Percentiles rank a stretch among this genome's conserved stretches.
Evolutionary conservation across 306 rosid species (phyloP).

Genomic region (Ochetophila trinervis): DNA sequence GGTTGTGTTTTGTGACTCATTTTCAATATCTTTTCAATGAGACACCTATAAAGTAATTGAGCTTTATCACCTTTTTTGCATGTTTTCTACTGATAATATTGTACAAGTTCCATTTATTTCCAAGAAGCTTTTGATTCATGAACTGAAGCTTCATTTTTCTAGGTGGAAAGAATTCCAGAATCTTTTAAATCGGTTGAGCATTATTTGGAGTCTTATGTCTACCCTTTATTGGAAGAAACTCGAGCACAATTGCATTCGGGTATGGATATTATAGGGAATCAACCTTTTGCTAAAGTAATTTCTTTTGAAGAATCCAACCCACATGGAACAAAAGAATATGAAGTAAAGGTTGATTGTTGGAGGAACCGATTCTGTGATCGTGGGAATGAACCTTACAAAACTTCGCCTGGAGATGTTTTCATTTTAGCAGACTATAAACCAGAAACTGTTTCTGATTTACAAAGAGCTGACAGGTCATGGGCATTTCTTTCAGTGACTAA

Average conservation of each 20-base stretch:
- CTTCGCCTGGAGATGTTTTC: constrained; percentile 62
- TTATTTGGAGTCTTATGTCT: constrained; percentile 41
- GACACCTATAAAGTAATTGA: neutral
- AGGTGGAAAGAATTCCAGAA: constrained; percentile 52
- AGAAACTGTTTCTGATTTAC: constrained; percentile 42
- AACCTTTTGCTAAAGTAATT: constrained; percentile 52
- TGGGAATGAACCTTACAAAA: constrained; percentile 59
- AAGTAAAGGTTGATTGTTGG: constrained; percentile 43
- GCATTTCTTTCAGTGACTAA: constrained; percentile 37
- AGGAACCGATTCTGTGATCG: constrained; percentile 37
- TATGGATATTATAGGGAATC: constrained; percentile 44
- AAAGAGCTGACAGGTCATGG: constrained; percentile 51
- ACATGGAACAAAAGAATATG: constrained; percentile 21
- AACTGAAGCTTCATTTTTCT: neutral
- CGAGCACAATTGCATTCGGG: constrained; percentile 49
- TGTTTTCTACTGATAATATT: neutral
- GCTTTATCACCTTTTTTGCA: neutral
- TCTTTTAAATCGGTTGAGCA: constrained; percentile 38
- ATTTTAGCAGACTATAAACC: constrained; percentile 57
- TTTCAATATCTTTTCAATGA: neutral
- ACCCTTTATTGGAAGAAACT: constrained; percentile 71
- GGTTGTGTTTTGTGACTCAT: neutral
- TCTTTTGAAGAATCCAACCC: constrained; percentile 30
- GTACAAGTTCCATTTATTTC: too few relatives aligned
- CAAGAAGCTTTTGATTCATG: neutral